Evolutionary conservation across 495 filamentous ascomycete species (phyloP), one percentile per base, ranked within the genome.

Genomic region (Penicillium daleae): DNA sequence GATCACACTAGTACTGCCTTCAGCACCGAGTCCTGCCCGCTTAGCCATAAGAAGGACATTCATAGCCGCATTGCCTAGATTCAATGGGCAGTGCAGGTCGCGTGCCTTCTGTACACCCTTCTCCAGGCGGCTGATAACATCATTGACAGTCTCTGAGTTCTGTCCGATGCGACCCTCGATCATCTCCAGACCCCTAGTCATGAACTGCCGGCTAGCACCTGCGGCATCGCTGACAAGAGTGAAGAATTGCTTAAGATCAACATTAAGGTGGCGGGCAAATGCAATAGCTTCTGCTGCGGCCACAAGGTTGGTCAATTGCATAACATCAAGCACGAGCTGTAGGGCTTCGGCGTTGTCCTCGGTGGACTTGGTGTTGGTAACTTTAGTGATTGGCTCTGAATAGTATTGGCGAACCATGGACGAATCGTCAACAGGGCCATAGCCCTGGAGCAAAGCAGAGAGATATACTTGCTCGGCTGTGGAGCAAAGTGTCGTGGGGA

Each of bases 381-480:
- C 79, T 64, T 61, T 79, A 35, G 37, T 72, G 62, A 77, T 81
- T n/a, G 69, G 78, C 56, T 73, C 71, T 54, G 76, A 42, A 27
- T 71, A 73, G 62, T 82, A 93, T 63, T 92, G 74, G 62, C 87
- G 80, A 33, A 90, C 81, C 59, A 92, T 80, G n/a, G 83, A 82
- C 39, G 89, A 86, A 66, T 93, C 90, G 64, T 93, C 90, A 50
- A 89, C 82, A 4, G 81, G 69, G 0, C 85, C 87, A 66, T 82
- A 90, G 5, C 88, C 90, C 44, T 83, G 80, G 4, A 82, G 73
- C 19, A 90, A 71, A 13, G 81, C 86, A 17, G 82, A 69, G 35
- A 87, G 80, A 68, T 92, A 92, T 21, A 87, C 80, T 71, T 91
- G 87, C 71, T 92, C 90, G 8, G 90, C 88, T 0, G 80, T 82